These are phyloP conservation scores for Mycosphaerella sp. DNA, from an alignment of 2,329 filamentous ascomycete genomes.

Conservation along the genomic window DNA sequence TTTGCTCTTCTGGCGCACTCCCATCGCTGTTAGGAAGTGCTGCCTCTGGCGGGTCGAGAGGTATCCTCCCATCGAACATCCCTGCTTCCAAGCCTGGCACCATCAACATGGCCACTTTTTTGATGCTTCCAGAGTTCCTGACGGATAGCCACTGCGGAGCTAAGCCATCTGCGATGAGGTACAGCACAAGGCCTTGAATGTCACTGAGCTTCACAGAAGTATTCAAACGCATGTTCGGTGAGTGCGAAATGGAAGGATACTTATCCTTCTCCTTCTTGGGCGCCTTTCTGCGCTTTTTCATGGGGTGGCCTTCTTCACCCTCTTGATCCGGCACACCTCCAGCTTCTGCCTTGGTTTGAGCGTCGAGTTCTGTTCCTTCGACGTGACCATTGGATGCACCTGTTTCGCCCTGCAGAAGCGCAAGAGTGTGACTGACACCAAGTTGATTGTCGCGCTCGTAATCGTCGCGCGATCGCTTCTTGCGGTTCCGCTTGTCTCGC, in stretches of 20 bases:
- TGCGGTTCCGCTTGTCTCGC: neutral
- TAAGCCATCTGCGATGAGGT: slow-evolving; percentile 55
- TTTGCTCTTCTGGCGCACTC: neutral
- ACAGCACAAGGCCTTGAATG: slow-evolving; percentile 53
- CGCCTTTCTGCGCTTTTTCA: slow-evolving; percentile 26
- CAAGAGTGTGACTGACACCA: slow-evolving; percentile 26
- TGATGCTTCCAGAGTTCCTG: slow-evolving; percentile 49
- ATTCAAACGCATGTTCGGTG: slow-evolving; percentile 48
- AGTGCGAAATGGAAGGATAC: slow-evolving; percentile 50
- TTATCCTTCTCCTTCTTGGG: slow-evolving; percentile 34
- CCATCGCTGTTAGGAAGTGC: neutral
- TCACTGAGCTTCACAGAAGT: slow-evolving; percentile 52
- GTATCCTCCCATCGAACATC: slow-evolving; percentile 66
- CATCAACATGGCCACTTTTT: slow-evolving; percentile 82
- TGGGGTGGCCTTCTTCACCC: neutral
- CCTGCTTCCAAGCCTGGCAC: slow-evolving; percentile 83
- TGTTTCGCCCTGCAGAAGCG: slow-evolving; percentile 19
- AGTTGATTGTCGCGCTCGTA: slow-evolving; percentile 22
- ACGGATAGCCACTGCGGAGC: slow-evolving; percentile 60
- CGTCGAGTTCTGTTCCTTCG: slow-evolving; percentile 10
- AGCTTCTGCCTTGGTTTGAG: slow-evolving; percentile 21
- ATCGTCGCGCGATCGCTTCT: slow-evolving; percentile 28
- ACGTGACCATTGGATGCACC: neutral
- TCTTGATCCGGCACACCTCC: slow-evolving; percentile 15
- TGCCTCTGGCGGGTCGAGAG: slow-evolving; percentile 21